phyloP scores from a whole-genome alignment of 1,284 basidiomycete genomes.

The Cryptococcus jaspeensis region DNA sequence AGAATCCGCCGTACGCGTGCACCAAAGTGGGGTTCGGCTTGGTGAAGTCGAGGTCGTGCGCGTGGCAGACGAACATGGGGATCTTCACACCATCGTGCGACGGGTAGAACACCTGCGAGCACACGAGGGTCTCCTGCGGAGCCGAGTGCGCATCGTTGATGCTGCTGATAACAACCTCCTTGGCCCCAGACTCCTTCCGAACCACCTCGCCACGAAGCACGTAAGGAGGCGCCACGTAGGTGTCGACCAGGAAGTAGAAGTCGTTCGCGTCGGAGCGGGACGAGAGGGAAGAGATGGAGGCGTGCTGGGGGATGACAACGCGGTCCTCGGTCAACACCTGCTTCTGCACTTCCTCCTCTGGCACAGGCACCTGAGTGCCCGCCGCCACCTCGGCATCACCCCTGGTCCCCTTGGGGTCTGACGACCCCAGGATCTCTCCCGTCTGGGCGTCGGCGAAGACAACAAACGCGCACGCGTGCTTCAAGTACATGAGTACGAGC shows the following conservation, averaged over 20 bases:
- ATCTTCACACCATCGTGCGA: slow-evolving; percentile 17
- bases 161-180: slow-evolving; percentile 14
- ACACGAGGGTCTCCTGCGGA: slow-evolving; percentile 14
- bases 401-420: slow-evolving; percentile 13
- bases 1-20: slow-evolving; percentile 21
- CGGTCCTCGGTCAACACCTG: not conserved
- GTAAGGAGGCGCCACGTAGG: slow-evolving; percentile 23
- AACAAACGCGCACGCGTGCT: slow-evolving; percentile 21
- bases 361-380: slow-evolving; percentile 13
- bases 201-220: slow-evolving; percentile 13
- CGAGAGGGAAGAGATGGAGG: slow-evolving; percentile 14
- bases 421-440: slow-evolving; percentile 14
- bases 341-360: slow-evolving; percentile 14
- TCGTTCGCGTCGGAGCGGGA: slow-evolving; percentile 11
- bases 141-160: not conserved
- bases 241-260: slow-evolving; percentile 20
- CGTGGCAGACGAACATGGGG: slow-evolving; percentile 20
- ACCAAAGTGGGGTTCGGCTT: slow-evolving; percentile 13
- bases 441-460: slow-evolving; percentile 18
- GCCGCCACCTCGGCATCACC: slow-evolving; percentile 9
- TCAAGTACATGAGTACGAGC: slow-evolving; percentile 18
- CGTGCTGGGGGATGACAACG: slow-evolving; percentile 21
- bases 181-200: not conserved
- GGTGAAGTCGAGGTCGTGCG: slow-evolving; percentile 14
- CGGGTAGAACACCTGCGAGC: slow-evolving; percentile 17